These are phyloP conservation scores for Aegilops sharonensis DNA, from an alignment of 176 grass and related monocot species.

Conservation along the genomic window DNA sequence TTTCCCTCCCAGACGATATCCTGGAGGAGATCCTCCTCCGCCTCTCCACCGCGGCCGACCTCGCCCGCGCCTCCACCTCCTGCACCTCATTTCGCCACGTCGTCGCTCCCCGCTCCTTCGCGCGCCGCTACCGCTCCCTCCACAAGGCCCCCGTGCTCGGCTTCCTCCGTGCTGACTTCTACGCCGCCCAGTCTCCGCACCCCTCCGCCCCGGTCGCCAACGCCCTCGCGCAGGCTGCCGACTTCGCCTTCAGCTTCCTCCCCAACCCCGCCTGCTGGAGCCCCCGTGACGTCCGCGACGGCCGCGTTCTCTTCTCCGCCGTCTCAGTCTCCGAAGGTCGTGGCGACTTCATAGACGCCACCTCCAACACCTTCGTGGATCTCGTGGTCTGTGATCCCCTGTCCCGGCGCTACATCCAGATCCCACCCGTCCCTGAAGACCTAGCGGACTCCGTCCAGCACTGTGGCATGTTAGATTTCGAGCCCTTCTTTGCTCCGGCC, in stretches of 20 bases:
- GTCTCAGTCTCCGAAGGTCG: not conserved
- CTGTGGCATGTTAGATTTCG: not conserved
- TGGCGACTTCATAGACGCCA: slow-evolving; percentile 7
- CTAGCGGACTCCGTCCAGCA: not conserved
- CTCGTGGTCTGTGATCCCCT: slow-evolving; percentile 21
- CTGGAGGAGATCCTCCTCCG: slow-evolving; percentile 35
- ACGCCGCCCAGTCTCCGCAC: slow-evolving; percentile 24
- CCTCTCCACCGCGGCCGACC: slow-evolving; percentile 19
- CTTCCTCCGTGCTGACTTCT: not conserved
- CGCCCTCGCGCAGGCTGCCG: slow-evolving; percentile 18
- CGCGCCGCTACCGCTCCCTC: slow-evolving; percentile 25
- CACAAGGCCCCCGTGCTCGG: slow-evolving; percentile 19
- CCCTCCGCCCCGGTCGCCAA: slow-evolving; percentile 11
- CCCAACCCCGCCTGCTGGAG: not conserved
- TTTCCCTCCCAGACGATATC: slow-evolving; percentile 20
- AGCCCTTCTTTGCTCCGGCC: slow-evolving; percentile 37
- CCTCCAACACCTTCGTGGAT: slow-evolving; percentile 8
- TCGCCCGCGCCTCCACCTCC: slow-evolving; percentile 25
- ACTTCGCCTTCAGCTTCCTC: slow-evolving; percentile 34
- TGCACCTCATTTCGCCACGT: slow-evolving; percentile 12
- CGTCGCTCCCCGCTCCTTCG: slow-evolving; percentile 3
- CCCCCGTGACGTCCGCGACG: slow-evolving; percentile 7
- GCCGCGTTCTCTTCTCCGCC: slow-evolving; percentile 30
- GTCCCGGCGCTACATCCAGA: not conserved
- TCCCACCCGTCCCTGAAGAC: slow-evolving; percentile 21